phyloP scores from a whole-genome alignment of 495 filamentous ascomycete species.

The Oidiodendron maius region DNA sequence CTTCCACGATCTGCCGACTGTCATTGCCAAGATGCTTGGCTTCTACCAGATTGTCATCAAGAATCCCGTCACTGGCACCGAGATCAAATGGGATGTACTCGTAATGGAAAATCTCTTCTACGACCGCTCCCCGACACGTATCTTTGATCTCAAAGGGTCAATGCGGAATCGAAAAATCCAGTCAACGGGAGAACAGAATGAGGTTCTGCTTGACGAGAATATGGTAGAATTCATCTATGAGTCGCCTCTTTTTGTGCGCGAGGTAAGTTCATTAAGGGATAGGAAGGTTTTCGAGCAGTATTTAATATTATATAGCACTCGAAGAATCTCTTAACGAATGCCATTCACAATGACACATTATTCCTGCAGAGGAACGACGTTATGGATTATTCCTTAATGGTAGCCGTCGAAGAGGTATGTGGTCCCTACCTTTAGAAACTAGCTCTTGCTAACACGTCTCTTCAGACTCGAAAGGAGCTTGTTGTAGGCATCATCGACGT shows the following conservation, averaged over 20 bases:
- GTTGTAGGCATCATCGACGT: constrained; percentile 98
- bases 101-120: constrained; percentile 99
- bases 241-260: constrained; percentile 86
- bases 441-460: neutral
- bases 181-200: constrained; percentile 88
- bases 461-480: constrained; percentile 72
- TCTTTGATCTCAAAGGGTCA: constrained; percentile 96
- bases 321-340: constrained; percentile 80
- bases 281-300: constrained; percentile 16
- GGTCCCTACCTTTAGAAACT: constrained; percentile 17
- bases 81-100: constrained; percentile 91
- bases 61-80: constrained; percentile 83
- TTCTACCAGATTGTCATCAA: constrained; percentile 98
- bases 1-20: constrained; percentile 92
- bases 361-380: constrained; percentile 90
- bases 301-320: constrained; percentile 46
- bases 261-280: constrained; percentile 30
- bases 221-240: constrained; percentile 99
- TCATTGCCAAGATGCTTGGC: constrained; percentile 98
- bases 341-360: constrained; percentile 91
- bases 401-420: constrained; percentile 93
- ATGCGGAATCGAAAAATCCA: constrained; percentile 98
- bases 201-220: constrained; percentile 96
- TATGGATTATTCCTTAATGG: constrained; percentile 99
- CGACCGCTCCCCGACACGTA: constrained; percentile 82